phyloP scores from a whole-genome alignment of 768 basidiomycete species.

The Termitomyces sp. region DNA sequence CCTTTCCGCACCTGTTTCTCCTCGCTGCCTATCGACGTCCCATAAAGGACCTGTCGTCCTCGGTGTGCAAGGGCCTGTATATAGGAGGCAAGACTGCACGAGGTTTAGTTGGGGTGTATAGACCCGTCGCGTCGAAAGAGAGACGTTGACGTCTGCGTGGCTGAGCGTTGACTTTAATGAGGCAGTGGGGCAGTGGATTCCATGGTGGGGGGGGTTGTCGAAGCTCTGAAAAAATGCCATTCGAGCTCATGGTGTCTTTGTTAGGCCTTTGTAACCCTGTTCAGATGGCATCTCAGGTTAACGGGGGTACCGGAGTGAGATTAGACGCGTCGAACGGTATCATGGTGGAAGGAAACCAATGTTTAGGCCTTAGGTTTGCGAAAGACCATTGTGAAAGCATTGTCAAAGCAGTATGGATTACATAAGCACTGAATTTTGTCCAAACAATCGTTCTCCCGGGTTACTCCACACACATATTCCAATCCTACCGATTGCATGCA shows the following conservation, averaged over 20 bases:
- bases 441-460: too few relatives aligned
- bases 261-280: too few relatives aligned
- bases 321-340: too few relatives aligned
- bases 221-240: slow-evolving; percentile 81
- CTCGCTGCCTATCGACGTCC: slow-evolving; percentile 54
- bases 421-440: too few relatives aligned
- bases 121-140: slow-evolving; percentile 75
- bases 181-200: slow-evolving; percentile 7
- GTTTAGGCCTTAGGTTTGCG: too few relatives aligned
- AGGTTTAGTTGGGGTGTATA: slow-evolving; percentile 74
- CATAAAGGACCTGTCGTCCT: slow-evolving; percentile 67
- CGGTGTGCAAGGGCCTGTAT: slow-evolving; percentile 60
- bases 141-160: slow-evolving; percentile 69
- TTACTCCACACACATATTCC: too few relatives aligned
- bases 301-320: too few relatives aligned
- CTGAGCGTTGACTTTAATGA: slow-evolving; percentile 61
- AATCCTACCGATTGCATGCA: too few relatives aligned
- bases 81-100: slow-evolving; percentile 48
- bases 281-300: too few relatives aligned
- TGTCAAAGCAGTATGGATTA: too few relatives aligned
- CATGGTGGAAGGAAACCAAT: too few relatives aligned
- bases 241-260: slow-evolving; percentile 63
- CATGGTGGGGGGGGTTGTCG: slow-evolving; percentile 47
- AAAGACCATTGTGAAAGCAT: too few relatives aligned
- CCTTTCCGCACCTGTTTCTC: slow-evolving; percentile 45